A percentile compares a stretch with the other conserved stretches of the same genome.
These are phyloP conservation scores for Zygotorulaspora chibaensis DNA, from an alignment of 805 yeast genomes.

Conservation along the genomic window DNA sequence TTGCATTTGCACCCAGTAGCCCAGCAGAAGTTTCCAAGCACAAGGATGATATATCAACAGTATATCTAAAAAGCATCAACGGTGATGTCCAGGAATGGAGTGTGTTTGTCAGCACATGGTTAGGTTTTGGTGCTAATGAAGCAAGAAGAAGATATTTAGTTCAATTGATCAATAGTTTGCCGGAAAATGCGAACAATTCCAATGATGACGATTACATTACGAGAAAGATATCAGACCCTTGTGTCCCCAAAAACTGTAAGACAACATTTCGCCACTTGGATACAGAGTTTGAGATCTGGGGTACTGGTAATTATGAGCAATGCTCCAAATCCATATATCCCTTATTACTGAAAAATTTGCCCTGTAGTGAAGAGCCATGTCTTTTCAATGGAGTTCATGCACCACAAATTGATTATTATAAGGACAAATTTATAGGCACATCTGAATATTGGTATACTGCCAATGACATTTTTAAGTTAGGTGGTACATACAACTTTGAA, in stretches of 20 bases:
- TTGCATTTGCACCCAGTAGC: constrained; percentile 82
- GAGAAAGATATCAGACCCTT: constrained; percentile 59
- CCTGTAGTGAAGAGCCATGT: constrained; percentile 87
- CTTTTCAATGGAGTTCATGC: constrained; percentile 93
- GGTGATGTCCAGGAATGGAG: constrained; percentile 76
- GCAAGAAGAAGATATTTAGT: constrained; percentile 72
- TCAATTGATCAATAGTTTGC: constrained; percentile 48
- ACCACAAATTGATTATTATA: constrained; percentile 74
- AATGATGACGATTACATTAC: constrained; percentile 44
- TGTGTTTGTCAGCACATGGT: constrained; percentile 92
- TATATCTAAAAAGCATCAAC: constrained; percentile 60
- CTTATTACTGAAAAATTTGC: constrained; percentile 66
- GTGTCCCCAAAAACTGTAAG: constrained; percentile 64
- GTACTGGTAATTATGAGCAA: constrained; percentile 73
- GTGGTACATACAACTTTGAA: constrained; percentile 81
- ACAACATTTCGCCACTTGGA: constrained; percentile 46
- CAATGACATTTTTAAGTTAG: constrained; percentile 81
- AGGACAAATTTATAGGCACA: constrained; percentile 84
- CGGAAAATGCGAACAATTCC: constrained; percentile 44
- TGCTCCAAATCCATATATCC: constrained; percentile 76
- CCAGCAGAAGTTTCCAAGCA: constrained; percentile 58
- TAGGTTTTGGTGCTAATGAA: constrained; percentile 96
- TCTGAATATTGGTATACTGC: constrained; percentile 98
- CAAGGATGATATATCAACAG: constrained; percentile 64
- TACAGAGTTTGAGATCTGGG: constrained; percentile 48